Percentiles rank a stretch among this genome's conserved stretches.
Conservation (phyloP, 1,284 basidiomycete species). For the Stereum hirsutum region DNA sequence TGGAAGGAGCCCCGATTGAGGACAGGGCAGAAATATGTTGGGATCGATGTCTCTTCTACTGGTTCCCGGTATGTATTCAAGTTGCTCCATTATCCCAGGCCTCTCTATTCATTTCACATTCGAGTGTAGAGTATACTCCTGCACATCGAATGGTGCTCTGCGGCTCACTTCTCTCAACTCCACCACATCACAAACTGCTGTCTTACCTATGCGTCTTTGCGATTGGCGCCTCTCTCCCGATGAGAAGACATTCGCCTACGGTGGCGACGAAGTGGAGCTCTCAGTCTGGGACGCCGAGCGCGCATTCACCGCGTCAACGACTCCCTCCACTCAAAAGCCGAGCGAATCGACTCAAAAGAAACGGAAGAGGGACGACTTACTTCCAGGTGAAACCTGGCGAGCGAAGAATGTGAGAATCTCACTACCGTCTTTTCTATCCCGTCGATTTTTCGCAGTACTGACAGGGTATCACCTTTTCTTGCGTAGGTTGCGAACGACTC, state of each 20-base stretch:
- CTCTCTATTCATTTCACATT: neutral
- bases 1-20: slow-evolving; percentile 62
- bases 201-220: slow-evolving; percentile 54
- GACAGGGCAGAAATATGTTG: slow-evolving; percentile 45
- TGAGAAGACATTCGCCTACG: slow-evolving; percentile 61
- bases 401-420: slow-evolving; percentile 55
- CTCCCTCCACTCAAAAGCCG: slow-evolving; percentile 11
- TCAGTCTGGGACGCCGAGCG: slow-evolving; percentile 74
- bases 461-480: neutral
- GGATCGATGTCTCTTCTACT: slow-evolving; percentile 39
- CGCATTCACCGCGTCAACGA: slow-evolving; percentile 40
- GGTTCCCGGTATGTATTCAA: slow-evolving; percentile 29
- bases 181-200: slow-evolving; percentile 16
- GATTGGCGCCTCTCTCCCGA: slow-evolving; percentile 57
- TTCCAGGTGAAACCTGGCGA: slow-evolving; percentile 71
- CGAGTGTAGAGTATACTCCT: slow-evolving; percentile 55
- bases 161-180: slow-evolving; percentile 29
- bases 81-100: neutral
- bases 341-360: slow-evolving; percentile 36
- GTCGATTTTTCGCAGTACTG: neutral
- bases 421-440: neutral
- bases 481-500: slow-evolving; percentile 66
- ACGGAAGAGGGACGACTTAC: slow-evolving; percentile 54
- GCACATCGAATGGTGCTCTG: slow-evolving; percentile 66
- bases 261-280: slow-evolving; percentile 83